These are phyloP conservation scores for Anisodus tanguticus DNA, from an alignment of 257 asterid genomes.

Conservation along the genomic window DNA sequence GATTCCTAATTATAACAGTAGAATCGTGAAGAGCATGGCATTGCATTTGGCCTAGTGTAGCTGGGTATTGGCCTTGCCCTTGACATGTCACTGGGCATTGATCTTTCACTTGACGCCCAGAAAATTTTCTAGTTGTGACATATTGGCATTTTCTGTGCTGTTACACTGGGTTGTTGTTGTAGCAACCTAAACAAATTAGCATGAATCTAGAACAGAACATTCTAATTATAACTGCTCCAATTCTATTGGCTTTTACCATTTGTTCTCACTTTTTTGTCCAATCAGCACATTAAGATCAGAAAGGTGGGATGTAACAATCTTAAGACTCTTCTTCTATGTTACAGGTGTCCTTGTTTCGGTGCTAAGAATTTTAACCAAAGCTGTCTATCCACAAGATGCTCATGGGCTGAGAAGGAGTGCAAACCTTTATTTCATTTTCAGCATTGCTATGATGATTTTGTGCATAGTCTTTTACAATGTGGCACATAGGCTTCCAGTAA, in stretches of 20 bases:
- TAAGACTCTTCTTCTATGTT: not conserved
- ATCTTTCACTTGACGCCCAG: not conserved
- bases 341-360: constrained; percentile 89
- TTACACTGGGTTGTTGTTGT: not conserved
- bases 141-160: not conserved
- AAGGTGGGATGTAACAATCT: not conserved
- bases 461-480: constrained; percentile 75
- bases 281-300: not conserved
- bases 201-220: not conserved
- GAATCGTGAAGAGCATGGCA: not conserved
- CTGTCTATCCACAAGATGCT: constrained; percentile 81
- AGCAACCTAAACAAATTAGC: not conserved
- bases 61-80: not conserved
- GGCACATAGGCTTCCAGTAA: constrained; percentile 80
- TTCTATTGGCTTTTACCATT: constrained; percentile 8
- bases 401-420: constrained; percentile 86
- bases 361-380: constrained; percentile 76
- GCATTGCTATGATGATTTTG: constrained; percentile 66
- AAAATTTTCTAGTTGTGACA: not conserved
- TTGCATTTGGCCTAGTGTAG: not conserved
- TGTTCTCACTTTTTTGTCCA: not conserved
- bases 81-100: not conserved
- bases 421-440: constrained; percentile 79
- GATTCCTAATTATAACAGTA: not conserved
- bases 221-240: not conserved